These are phyloP conservation scores for Dactylellina leptospora DNA, from an alignment of 2,329 filamentous ascomycete genomes.

Conservation along the genomic window DNA sequence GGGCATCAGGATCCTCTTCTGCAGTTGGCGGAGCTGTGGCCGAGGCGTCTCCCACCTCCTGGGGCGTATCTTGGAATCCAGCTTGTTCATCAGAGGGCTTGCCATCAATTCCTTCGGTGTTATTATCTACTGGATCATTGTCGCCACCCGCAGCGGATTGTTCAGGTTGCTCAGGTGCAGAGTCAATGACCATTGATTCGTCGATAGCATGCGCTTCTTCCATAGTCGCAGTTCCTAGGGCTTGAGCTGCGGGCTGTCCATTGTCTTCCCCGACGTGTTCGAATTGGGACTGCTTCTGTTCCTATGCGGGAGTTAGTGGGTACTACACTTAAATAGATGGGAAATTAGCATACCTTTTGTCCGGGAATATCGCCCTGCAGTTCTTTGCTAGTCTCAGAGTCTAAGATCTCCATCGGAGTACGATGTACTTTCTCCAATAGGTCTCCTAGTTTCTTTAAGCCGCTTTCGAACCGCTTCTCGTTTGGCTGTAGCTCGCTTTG, in stretches of 20 bases:
- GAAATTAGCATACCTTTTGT: conserved; percentile 53
- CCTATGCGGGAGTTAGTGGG: conserved; percentile 59
- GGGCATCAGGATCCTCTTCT: conserved; percentile 34
- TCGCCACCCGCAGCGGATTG: conserved; percentile 62
- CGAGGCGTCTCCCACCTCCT: conserved; percentile 14
- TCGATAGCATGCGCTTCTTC: conserved; percentile 88
- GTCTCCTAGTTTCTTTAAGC: conserved; percentile 94
- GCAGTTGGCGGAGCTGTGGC: conserved; percentile 3
- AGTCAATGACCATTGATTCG: conserved; percentile 85
- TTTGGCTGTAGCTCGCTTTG: conserved; percentile 51
- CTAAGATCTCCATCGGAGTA: conserved; percentile 81
- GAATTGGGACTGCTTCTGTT: conserved; percentile 85
- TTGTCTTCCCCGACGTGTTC: conserved; percentile 90
- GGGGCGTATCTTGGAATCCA: conserved; percentile 27
- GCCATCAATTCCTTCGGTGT: conserved; percentile 60
- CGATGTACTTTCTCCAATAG: conserved; percentile 91
- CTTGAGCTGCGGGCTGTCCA: conserved; percentile 83
- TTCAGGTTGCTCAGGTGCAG: conserved; percentile 64
- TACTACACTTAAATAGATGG: not conserved
- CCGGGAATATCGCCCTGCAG: conserved; percentile 64
- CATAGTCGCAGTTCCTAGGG: conserved; percentile 84
- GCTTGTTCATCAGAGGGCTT: conserved; percentile 54
- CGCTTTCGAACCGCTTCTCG: conserved; percentile 66
- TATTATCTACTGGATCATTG: conserved; percentile 57
- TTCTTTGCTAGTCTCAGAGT: conserved; percentile 68